Conservation (phyloP, 768 basidiomycete genomes). For the Punctularia strigosozonata region DNA sequence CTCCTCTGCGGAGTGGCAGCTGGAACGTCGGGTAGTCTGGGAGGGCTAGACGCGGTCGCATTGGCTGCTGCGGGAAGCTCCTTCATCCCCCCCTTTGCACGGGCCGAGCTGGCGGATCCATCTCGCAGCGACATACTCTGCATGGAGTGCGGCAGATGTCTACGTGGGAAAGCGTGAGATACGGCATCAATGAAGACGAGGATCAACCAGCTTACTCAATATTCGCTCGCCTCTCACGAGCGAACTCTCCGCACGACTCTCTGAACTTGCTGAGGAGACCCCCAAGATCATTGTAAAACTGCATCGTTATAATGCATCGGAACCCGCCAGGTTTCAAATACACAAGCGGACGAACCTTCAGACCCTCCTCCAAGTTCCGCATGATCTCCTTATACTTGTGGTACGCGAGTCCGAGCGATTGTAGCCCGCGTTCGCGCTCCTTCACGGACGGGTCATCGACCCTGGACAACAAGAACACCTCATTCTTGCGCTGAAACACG, state of each 20-base stretch:
- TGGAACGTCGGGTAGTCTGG: not conserved
- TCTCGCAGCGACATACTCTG: not conserved
- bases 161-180: not conserved
- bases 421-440: constrained; percentile 71
- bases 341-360: constrained; percentile 40
- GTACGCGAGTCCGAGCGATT: constrained; percentile 74
- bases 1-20: not conserved
- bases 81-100: too few relatives aligned
- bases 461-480: constrained; percentile 62
- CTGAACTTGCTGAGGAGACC: constrained; percentile 64
- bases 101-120: not conserved
- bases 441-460: constrained; percentile 69
- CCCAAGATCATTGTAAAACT: constrained; percentile 89
- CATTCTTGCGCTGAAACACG: constrained; percentile 44
- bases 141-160: constrained; percentile 4
- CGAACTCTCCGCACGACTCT: constrained; percentile 68
- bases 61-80: too few relatives aligned
- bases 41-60: not conserved
- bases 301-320: not conserved
- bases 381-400: constrained; percentile 81
- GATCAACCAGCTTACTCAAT: constrained; percentile 41
- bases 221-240: constrained; percentile 57
- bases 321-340: not conserved
- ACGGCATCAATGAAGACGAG: not conserved
- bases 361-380: constrained; percentile 79